Base-by-base conservation (phyloP, 2,329 filamentous ascomycete species). In the Diplodia mutila region DNA sequence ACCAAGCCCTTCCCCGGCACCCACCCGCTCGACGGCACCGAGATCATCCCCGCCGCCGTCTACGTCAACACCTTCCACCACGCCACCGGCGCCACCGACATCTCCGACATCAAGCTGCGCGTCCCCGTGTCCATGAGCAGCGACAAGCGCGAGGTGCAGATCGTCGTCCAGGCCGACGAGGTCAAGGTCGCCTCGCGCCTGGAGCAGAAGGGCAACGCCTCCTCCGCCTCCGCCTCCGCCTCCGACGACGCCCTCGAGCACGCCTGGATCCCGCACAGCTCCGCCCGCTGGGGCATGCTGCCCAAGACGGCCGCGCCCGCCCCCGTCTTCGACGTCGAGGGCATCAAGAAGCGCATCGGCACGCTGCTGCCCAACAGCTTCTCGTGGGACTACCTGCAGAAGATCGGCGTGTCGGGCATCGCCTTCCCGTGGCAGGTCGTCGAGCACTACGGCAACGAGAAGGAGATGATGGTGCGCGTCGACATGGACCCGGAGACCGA, bases 41-140 rank as follows among this genome's bases (percentile, higher is more conserved):
- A 83, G 68, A 82, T 83, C 46, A 73, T 82, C 6, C 81, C 81
- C 2, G 81, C 80, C 2, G 81, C 79, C 2, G 77, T 77, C 2
- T 73, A 80, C 27, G 71, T 82, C 53, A 82, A 82, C 69, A 82
- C 78, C 1, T 80, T 82, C 61, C 64, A 76, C 16, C 70, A 76
- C 25, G 80, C 76, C 0, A 79, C 77, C 1, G 70, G 73, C 4
- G 74, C 70, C 8, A 68, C 68, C 1, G 61, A 71, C 2, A 68
- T 82, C 3, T 69, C 72, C 8, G 73, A 81, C 49, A 71, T 82
- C 18, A 71, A 72, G 37, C 71, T 81, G 7, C 73, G 72, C 1
- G 74, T 80, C 6, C 81, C 80, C 1, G 75, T 80, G 8, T 73
- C 77, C 0, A 76, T 80, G 48, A 75, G 73, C 52, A 71, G 71